Evolutionary conservation across 768 basidiomycete species (phyloP), one percentile per base, ranked within the genome.

Genomic region (Leccinum boreale): DNA sequence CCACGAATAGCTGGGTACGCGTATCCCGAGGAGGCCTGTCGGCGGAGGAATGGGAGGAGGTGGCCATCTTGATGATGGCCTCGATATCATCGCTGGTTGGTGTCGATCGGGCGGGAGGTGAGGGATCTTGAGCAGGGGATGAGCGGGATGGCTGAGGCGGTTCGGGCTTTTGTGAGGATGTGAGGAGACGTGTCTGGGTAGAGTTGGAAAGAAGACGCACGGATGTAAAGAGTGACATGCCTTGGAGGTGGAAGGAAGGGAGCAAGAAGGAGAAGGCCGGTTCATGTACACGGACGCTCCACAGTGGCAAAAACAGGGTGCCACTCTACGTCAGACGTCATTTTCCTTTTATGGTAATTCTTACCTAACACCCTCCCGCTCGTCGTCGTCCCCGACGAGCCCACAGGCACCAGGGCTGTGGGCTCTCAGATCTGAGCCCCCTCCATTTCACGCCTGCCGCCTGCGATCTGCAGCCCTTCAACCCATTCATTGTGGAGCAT

Each of bases 1-100:
- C 94, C 24, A 98, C 91, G 67, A 96, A 98, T 7, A 99, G 81
- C 75, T 98, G 95, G 0, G 95, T 94, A 53, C 96, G 81, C 4
- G 94, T 96, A 72, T 99, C 96, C 55, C 85, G 82, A 39, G 82
- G 75, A 0, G 84, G 69, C 54, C 81, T 74, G 63, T 85, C 83
- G 21, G 76, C 65, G 2, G 82, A 70, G 3, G 81, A 70, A n/a
- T 82, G 77, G 6, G 85, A 77, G 7, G 90, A 84, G 59, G 91
- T 95, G n/a, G 94, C 94, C 73, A 87, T 83, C 69, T 91, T 90
- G 60, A 97, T 97, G 66, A 94, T 82, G 3, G 92, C 91, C 70
- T 97, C 94, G 69, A 96, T 94, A 65, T 92, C 91, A 73, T 90
- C 90, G 75, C 86, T 87, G 3, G 88, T 81, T 15, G 84, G 86